These are phyloP conservation scores for Saccharomyces hybrid DNA, from an alignment of 1,139 yeast genomes.

Conservation along the genomic window DNA sequence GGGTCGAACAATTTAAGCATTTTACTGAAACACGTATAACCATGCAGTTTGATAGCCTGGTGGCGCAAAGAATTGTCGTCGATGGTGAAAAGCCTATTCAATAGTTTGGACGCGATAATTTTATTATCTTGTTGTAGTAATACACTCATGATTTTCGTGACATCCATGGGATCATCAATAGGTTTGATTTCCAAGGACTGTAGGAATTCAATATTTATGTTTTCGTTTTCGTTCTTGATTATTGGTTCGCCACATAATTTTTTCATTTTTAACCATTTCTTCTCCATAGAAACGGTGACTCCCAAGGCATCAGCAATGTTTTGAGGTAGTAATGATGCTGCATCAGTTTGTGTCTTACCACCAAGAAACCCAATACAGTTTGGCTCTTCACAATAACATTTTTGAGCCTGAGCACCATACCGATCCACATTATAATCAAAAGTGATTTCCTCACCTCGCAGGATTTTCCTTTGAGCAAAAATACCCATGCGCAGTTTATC, in stretches of 20 bases:
- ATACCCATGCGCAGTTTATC: conserved; percentile 90
- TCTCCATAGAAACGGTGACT: conserved; percentile 53
- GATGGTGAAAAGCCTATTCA: conserved; percentile 58
- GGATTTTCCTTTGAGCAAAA: conserved; percentile 69
- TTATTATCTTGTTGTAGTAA: conserved; percentile 69
- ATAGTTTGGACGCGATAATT: conserved; percentile 56
- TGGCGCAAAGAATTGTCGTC: conserved; percentile 48
- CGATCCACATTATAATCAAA: conserved; percentile 95
- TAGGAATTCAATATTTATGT: conserved; percentile 60
- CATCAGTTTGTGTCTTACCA: conserved; percentile 93
- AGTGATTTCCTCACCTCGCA: conserved; percentile 83
- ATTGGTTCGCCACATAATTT: conserved; percentile 39
- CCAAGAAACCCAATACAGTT: conserved; percentile 92
- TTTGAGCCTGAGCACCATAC: conserved; percentile 90
- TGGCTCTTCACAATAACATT: conserved; percentile 89
- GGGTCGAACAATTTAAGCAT: conserved; percentile 40
- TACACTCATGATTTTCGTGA: conserved; percentile 74
- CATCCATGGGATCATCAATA: conserved; percentile 47
- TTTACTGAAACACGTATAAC: conserved; percentile 70
- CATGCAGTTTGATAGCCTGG: conserved; percentile 71
- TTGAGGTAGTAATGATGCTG: conserved; percentile 76
- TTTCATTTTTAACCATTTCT: conserved; percentile 57
- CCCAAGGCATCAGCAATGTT: conserved; percentile 82
- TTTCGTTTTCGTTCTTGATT: conserved; percentile 51
- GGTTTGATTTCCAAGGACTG: conserved; percentile 49